A percentile compares a stretch with the other conserved stretches of the same genome.
Conservation (phyloP, 345 rosid genomes). For the Murraya paniculata region DNA sequence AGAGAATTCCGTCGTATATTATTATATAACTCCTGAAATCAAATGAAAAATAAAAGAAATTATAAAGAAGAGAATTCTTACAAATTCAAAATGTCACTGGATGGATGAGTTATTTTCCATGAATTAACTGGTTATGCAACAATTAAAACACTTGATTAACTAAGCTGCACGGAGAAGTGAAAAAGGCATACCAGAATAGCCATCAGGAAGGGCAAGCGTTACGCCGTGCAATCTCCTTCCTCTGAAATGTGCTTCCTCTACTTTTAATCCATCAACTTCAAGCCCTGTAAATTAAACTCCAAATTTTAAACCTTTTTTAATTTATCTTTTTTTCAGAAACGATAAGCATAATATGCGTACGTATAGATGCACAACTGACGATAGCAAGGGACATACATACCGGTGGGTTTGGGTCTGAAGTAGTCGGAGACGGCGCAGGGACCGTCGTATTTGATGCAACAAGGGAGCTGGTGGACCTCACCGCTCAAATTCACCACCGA, state of each 20-base stretch:
- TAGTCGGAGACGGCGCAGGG: constrained; percentile 69
- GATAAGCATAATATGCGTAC: background rate
- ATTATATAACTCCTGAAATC: background rate
- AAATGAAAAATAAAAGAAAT: too few relatives aligned
- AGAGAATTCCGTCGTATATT: background rate
- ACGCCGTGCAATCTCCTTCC: constrained; percentile 83
- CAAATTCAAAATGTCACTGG: background rate
- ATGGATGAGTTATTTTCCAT: background rate
- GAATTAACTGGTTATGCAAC: background rate
- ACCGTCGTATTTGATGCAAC: constrained; percentile 73
- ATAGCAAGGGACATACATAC: constrained; percentile 23
- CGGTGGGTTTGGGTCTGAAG: constrained; percentile 68
- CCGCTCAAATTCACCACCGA: constrained; percentile 41
- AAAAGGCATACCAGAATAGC: constrained; percentile 58
- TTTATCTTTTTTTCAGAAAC: too few relatives aligned
- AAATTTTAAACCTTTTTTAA: background rate
- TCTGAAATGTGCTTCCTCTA: constrained; percentile 80
- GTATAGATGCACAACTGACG: background rate
- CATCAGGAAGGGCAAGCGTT: constrained; percentile 56
- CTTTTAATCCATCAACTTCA: constrained; percentile 56
- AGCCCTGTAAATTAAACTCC: constrained; percentile 31
- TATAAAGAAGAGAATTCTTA: background rate
- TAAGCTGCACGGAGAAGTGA: too few relatives aligned
- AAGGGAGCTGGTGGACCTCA: constrained; percentile 75
- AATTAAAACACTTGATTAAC: background rate